Conservation (phyloP, 164 flowering plant species). For the Stephania yunnanensis region DNA sequence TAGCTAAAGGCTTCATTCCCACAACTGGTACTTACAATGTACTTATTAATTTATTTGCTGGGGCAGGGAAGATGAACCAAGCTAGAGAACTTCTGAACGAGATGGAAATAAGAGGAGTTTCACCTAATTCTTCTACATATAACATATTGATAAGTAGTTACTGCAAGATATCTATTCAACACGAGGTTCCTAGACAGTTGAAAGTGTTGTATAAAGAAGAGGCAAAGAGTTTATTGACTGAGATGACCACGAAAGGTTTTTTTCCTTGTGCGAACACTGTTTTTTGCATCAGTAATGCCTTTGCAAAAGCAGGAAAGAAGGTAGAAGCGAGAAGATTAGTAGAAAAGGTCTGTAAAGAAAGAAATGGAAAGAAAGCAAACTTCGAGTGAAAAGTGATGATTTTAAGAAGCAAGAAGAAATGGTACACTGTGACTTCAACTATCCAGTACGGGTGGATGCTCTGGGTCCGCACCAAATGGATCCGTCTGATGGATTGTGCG, state of each 20-base stretch:
- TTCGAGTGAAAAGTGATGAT: conserved; percentile 5
- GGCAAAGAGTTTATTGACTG: conserved; percentile 50
- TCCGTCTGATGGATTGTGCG: neutral
- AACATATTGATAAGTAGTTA: conserved; percentile 80
- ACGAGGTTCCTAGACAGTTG: conserved; percentile 29
- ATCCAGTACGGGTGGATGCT: too few relatives aligned
- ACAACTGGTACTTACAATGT: conserved; percentile 62
- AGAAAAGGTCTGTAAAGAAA: conserved; percentile 27
- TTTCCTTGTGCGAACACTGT: conserved; percentile 48
- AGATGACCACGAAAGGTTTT: conserved; percentile 59
- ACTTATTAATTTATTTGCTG: conserved; percentile 62
- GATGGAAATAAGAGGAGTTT: conserved; percentile 63
- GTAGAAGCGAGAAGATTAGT: conserved; percentile 33
- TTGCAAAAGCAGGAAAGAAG: conserved; percentile 47
- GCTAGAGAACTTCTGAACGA: conserved; percentile 81
- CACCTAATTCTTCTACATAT: conserved; percentile 71
- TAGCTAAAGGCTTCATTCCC: conserved; percentile 69
- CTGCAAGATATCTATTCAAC: conserved; percentile 49
- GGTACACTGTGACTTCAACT: neutral
- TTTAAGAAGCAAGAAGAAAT: neutral
- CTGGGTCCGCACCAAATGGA: neutral
- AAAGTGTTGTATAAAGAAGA: conserved; percentile 35
- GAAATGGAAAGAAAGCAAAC: conserved; percentile 6
- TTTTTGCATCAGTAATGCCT: conserved; percentile 32
- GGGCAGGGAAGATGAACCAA: conserved; percentile 66